Percentiles rank a stretch among this genome's conserved stretches.
Evolutionary conservation across 2,329 filamentous ascomycete species (phyloP).

Genomic region (Aspergillus sp.): DNA sequence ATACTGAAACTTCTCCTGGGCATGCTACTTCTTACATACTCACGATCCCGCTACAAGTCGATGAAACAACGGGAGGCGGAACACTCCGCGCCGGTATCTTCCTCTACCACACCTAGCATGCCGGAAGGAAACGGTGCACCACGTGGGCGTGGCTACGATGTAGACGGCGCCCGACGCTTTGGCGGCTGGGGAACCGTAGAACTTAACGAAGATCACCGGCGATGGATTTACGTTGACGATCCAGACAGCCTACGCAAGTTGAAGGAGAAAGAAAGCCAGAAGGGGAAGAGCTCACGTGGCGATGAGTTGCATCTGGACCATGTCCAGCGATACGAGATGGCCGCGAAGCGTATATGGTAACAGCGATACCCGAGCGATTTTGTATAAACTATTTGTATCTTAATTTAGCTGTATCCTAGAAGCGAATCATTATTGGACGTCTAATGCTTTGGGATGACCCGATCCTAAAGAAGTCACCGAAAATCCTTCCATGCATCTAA

Average conservation of each 20-base stretch:
- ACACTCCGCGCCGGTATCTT: conserved; percentile 8
- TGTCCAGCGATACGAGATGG: conserved; percentile 86
- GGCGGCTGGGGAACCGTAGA: conserved; percentile 86
- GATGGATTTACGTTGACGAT: conserved; percentile 86
- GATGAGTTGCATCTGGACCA: conserved; percentile 61
- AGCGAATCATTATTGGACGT: not conserved
- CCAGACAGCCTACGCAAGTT: conserved; percentile 65
- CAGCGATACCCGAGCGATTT: not conserved
- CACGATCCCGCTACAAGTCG: conserved; percentile 72
- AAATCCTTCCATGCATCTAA: no score
- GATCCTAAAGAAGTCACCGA: no score
- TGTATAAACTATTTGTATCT: not conserved
- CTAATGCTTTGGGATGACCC: not conserved
- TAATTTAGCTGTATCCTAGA: not conserved
- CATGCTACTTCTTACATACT: conserved; percentile 79
- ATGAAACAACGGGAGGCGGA: conserved; percentile 70
- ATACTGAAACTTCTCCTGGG: conserved; percentile 83
- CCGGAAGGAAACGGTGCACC: conserved; percentile 20
- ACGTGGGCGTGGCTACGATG: conserved; percentile 50
- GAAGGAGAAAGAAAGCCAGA: conserved; percentile 63
- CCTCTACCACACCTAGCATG: not conserved
- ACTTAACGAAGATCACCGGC: conserved; percentile 80
- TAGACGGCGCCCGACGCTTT: conserved; percentile 71
- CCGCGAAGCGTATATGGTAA: conserved; percentile 94
- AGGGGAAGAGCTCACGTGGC: conserved; percentile 58